Conservation (phyloP, 2,329 filamentous ascomycete genomes). For the Neofusicoccum cordaticola region DNA sequence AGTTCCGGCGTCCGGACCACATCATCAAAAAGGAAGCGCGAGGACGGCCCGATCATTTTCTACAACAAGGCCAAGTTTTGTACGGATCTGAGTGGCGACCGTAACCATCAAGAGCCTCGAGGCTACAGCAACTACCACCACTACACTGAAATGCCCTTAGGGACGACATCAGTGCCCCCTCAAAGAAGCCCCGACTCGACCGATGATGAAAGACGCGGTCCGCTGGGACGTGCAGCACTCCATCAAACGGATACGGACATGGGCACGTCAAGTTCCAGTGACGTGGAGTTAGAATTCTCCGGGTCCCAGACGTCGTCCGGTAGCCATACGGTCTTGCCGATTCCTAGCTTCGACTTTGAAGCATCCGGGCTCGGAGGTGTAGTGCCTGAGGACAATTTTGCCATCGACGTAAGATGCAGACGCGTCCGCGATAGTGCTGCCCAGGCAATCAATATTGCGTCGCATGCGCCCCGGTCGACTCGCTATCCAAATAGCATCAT, state of each 20-base stretch:
- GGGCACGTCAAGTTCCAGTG: neutral
- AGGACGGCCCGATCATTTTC: constrained; percentile 77
- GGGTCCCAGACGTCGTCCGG: neutral
- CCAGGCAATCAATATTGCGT: neutral
- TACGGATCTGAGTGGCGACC: constrained; percentile 72
- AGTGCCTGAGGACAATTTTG: constrained; percentile 56
- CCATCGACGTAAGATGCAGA: constrained; percentile 47
- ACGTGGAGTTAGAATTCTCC: neutral
- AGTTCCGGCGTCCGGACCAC: constrained; percentile 49
- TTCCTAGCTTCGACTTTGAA: constrained; percentile 36
- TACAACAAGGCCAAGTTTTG: constrained; percentile 74
- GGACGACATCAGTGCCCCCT: neutral
- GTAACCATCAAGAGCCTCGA: constrained; percentile 20
- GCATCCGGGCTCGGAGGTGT: constrained; percentile 59
- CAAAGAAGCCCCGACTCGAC: neutral
- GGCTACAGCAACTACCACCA: neutral
- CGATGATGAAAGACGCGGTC: constrained; percentile 4
- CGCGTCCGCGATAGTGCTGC: constrained; percentile 18
- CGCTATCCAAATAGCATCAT: constrained; percentile 1
- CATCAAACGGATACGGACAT: constrained; percentile 6
- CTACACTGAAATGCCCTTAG: neutral
- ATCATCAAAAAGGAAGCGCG: constrained; percentile 50
- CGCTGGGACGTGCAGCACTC: neutral
- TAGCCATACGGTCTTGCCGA: neutral
- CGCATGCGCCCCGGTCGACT: neutral